Evolutionary conservation across 1,139 yeast species (phyloP).

Genomic region (Insectozyma bohioensis): DNA sequence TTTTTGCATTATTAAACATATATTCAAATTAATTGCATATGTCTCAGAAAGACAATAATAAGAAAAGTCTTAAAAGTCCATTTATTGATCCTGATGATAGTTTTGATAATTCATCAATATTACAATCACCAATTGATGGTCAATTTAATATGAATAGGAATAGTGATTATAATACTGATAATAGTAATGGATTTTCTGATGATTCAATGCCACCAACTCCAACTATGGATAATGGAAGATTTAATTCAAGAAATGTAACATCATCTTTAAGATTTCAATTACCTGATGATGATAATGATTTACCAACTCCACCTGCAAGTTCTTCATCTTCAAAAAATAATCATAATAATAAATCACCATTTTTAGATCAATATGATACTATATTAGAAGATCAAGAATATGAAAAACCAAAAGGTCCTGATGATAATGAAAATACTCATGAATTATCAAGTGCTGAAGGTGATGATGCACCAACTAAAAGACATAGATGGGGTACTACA

Average conservation of each 20-base stretch:
- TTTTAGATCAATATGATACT: constrained; percentile 12
- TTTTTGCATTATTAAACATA: no score
- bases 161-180: constrained; percentile 4
- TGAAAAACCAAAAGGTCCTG: constrained; percentile 20
- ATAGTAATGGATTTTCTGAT: constrained; percentile 9
- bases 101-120: constrained; percentile 11
- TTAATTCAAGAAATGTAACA: constrained; percentile 17
- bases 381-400: constrained; percentile 20
- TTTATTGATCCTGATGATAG: constrained; percentile 16
- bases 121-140: constrained; percentile 12
- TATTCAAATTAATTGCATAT: no score
- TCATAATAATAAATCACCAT: constrained; percentile 13
- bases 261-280: constrained; percentile 27
- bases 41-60: no score
- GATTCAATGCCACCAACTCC: constrained; percentile 16
- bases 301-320: constrained; percentile 11
- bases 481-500: constrained; percentile 91
- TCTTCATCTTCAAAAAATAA: constrained; percentile 3
- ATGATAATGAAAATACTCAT: constrained; percentile 13
- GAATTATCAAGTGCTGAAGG: constrained; percentile 2
- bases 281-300: constrained; percentile 14
- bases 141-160: constrained; percentile 2
- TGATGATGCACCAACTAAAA: constrained; percentile 35
- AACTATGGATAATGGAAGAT: constrained; percentile 7
- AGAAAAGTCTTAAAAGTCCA: no score